Percentiles rank a stretch among this genome's conserved stretches.
Evolutionary conservation across 805 yeast species (phyloP).

Genomic region (Huiozyma naganishii): DNA sequence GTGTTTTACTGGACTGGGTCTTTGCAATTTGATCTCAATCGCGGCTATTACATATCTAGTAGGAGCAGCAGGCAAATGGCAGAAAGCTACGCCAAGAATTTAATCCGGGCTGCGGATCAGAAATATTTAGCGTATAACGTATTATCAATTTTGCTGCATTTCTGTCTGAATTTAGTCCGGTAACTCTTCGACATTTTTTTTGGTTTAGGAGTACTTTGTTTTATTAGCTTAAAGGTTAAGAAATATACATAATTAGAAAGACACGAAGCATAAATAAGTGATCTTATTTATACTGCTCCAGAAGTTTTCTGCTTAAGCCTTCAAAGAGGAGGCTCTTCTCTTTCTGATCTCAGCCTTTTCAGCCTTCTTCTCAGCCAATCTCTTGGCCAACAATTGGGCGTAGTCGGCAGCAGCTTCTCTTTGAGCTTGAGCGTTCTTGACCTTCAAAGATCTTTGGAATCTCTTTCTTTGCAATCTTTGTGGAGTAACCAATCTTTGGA

Average conservation of each 20-base stretch:
- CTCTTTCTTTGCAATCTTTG: conserved; percentile 99
- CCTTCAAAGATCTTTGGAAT: conserved; percentile 85
- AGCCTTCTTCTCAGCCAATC: conserved; percentile 96
- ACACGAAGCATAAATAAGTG: conserved; percentile 5
- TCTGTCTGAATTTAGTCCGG: background rate
- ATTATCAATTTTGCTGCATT: background rate
- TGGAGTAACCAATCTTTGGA: conserved; percentile 98
- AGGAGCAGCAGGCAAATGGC: conserved; percentile 12
- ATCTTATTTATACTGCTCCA: background rate
- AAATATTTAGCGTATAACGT: background rate
- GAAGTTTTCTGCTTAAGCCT: conserved; percentile 43
- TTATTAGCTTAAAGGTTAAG: conserved; percentile 7
- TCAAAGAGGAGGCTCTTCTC: conserved; percentile 99
- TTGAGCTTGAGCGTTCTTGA: conserved; percentile 95
- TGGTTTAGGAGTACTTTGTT: conserved; percentile 3
- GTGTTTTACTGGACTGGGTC: conserved; percentile 44
- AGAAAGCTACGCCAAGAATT: conserved; percentile 3
- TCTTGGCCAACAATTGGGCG: conserved; percentile 96
- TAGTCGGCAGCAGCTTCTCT: conserved; percentile 99
- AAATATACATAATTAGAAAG: conserved; percentile 13
- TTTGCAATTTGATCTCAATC: conserved; percentile 23
- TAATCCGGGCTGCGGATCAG: background rate
- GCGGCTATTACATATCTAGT: conserved; percentile 15
- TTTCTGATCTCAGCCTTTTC: conserved; percentile 97
- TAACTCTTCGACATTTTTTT: background rate